Percentiles rank a stretch among this genome's conserved stretches.
Conservation (phyloP, 2,329 filamentous ascomycete species). For the Malbranchea zuffiana region DNA sequence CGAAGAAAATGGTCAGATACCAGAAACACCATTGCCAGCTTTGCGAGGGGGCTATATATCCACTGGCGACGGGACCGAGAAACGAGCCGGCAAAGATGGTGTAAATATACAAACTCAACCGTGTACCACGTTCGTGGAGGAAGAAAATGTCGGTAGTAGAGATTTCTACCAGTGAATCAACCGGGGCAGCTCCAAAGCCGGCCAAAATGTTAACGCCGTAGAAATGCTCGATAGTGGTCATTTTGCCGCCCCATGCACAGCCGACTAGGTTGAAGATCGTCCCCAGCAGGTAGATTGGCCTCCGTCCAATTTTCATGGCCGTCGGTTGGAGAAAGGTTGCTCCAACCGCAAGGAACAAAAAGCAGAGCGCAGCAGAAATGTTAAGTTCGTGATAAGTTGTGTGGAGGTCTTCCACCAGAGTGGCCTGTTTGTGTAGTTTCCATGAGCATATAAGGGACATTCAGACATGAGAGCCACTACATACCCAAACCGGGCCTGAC, state of each 20-base stretch:
- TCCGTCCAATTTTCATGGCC: no score
- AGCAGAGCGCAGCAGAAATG: constrained; percentile 8
- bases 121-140: constrained; percentile 34
- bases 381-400: constrained; percentile 8
- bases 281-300: no score
- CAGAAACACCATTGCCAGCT: constrained; percentile 44
- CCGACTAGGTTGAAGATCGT: no score
- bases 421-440: no score
- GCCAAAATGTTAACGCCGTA: constrained; percentile 5
- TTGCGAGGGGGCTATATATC: constrained; percentile 26
- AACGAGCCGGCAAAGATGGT: constrained; percentile 38
- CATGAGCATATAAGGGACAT: background rate
- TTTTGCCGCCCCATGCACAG: no score
- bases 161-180: constrained; percentile 41
- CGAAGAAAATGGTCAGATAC: constrained; percentile 36
- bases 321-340: no score
- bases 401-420: constrained; percentile 7
- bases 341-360: no score
- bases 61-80: constrained; percentile 24
- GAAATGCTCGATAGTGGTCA: constrained; percentile 2
- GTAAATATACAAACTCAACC: constrained; percentile 37
- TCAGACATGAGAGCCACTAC: no score
- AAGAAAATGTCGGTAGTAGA: constrained; percentile 38
- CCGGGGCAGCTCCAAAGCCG: constrained; percentile 35
- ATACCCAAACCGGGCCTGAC: constrained; percentile 11